These are phyloP conservation scores for Phialocephala sp. DNA, from an alignment of 2,329 filamentous ascomycete genomes.

Conservation along the genomic window DNA sequence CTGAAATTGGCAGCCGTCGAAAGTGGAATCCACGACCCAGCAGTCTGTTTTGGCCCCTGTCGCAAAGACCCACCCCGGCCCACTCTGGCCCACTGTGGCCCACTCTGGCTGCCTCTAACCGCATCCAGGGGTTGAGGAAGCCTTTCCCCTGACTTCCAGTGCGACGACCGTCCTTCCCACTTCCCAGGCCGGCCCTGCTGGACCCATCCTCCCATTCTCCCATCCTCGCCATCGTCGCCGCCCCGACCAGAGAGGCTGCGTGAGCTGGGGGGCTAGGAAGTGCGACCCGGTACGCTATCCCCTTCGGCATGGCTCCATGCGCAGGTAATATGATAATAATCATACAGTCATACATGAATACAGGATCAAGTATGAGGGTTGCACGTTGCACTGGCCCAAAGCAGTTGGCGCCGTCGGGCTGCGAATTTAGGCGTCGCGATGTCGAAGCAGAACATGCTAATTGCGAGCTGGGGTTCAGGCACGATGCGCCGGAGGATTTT, in stretches of 20 bases:
- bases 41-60: conserved; percentile 28
- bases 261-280: not conserved
- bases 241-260: conserved; percentile 2
- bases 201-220: too few relatives aligned
- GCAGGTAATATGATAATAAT: too few relatives aligned
- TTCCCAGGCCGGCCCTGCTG: not conserved
- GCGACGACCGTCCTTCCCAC: too few relatives aligned
- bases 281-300: conserved; percentile 1
- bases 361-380: not conserved
- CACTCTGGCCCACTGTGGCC: not conserved
- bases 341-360: too few relatives aligned
- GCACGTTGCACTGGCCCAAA: not conserved
- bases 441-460: not conserved
- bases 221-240: not conserved
- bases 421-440: conserved; percentile 1
- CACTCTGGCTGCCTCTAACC: not conserved
- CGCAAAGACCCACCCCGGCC: too few relatives aligned
- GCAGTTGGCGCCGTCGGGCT: not conserved
- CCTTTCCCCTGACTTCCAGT: conserved; percentile 9
- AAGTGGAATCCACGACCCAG: conserved; percentile 22
- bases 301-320: not conserved
- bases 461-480: not conserved
- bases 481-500: conserved; percentile 4
- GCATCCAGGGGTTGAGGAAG: conserved; percentile 12
- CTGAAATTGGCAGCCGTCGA: conserved; percentile 5